phyloP scores from a whole-genome alignment of 176 grass and related monocot genomes.

The Oropetium thomaeum region DNA sequence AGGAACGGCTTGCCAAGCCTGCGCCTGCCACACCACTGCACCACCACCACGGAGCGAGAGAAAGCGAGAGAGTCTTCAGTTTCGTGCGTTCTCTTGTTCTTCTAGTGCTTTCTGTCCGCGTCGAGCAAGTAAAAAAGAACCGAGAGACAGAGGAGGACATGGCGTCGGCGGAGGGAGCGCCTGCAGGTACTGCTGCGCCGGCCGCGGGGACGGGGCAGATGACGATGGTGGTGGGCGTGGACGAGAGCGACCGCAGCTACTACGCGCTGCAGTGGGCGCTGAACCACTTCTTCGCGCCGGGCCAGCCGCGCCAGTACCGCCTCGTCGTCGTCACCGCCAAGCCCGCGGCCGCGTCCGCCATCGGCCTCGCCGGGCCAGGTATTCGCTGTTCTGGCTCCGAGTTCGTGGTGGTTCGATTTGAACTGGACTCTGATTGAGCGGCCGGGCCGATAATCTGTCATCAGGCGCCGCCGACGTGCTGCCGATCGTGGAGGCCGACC shows the following conservation, averaged over 20 bases:
- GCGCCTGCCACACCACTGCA: no score
- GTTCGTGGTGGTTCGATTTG: no score
- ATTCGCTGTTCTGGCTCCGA: no score
- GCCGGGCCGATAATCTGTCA: no score
- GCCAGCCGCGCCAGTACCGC: constrained; percentile 42
- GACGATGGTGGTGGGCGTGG: constrained; percentile 78
- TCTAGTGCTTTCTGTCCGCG: no score
- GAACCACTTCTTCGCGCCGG: constrained; percentile 69
- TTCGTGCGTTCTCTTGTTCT: no score
- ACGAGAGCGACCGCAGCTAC: constrained; percentile 96
- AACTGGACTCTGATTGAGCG: no score
- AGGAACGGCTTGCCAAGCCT: no score
- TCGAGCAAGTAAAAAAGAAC: not conserved
- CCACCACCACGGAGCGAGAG: no score
- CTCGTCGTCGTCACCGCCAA: constrained; percentile 75
- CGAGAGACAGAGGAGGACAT: no score
- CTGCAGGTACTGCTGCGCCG: not conserved
- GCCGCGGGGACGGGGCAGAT: constrained; percentile 13
- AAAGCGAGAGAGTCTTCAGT: no score
- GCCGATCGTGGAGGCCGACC: constrained; percentile 54
- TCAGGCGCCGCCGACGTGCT: constrained; percentile 49
- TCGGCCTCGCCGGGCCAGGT: constrained; percentile 65
- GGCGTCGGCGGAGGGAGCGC: not conserved
- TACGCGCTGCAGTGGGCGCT: constrained; percentile 94
- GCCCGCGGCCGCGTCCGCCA: constrained; percentile 53